A percentile compares a stretch with the other conserved stretches of the same genome.
phyloP scores from a whole-genome alignment of 306 rosid genomes.

The Acmispon strigosus region DNA sequence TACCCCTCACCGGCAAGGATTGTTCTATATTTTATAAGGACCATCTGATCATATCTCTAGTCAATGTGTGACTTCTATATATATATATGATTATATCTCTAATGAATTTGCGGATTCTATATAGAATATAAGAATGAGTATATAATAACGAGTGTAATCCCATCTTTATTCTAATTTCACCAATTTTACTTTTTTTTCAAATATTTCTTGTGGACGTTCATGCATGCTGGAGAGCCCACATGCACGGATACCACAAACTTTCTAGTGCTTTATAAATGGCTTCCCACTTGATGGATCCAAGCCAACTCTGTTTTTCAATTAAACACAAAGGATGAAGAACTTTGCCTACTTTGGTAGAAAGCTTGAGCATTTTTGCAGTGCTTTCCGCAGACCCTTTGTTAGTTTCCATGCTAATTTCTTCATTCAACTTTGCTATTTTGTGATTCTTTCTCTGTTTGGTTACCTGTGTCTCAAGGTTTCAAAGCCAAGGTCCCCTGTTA shows the following conservation, averaged over 20 bases:
- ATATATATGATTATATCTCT: too few species aligned
- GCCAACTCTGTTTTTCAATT: background rate
- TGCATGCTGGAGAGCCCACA: background rate
- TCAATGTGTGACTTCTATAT: too few species aligned
- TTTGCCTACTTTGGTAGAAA: background rate
- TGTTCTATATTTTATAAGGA: too few species aligned
- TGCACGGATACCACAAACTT: background rate
- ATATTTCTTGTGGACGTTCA: too few species aligned
- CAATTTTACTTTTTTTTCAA: too few species aligned
- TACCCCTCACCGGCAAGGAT: too few species aligned
- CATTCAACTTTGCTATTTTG: conserved; percentile 34
- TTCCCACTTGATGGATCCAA: background rate
- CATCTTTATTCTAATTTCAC: too few species aligned
- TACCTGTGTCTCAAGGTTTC: conserved; percentile 40
- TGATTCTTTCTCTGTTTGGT: conserved; percentile 39
- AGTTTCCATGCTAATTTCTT: conserved; percentile 9
- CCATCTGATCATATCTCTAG: too few species aligned
- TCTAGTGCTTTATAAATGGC: conserved; percentile 6
- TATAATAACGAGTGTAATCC: too few species aligned
- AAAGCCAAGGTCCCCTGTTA: conserved; percentile 21
- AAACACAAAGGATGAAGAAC: conserved; percentile 2
- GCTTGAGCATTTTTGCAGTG: background rate
- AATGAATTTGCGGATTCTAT: too few species aligned
- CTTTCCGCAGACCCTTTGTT: background rate
- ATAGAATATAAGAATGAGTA: too few species aligned